Percentiles rank a stretch among this genome's conserved stretches.
Evolutionary conservation across 495 filamentous ascomycete species (phyloP).

Genomic region (Talaromyces trachyspermus): DNA sequence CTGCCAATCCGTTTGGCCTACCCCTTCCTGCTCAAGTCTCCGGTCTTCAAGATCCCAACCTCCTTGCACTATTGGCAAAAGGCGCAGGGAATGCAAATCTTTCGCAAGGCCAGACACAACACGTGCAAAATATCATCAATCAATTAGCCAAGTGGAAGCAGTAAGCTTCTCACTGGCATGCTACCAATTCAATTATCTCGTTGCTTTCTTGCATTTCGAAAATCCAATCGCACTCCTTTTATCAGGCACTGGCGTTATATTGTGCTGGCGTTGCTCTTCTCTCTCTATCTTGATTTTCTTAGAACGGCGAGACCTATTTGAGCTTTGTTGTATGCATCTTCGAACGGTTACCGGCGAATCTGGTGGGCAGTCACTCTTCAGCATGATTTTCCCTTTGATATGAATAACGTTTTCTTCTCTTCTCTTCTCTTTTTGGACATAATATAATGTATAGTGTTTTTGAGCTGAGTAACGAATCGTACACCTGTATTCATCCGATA

Average conservation of each 20-base stretch:
- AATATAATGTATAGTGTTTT: too few species aligned
- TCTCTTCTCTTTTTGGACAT: constrained; percentile 18
- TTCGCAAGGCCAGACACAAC: constrained; percentile 31
- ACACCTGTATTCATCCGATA: too few species aligned
- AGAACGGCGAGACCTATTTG: too few species aligned
- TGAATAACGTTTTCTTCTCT: constrained; percentile 12
- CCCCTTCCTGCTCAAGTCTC: constrained; percentile 27
- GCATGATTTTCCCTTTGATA: constrained; percentile 19
- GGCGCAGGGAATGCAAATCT: constrained; percentile 31
- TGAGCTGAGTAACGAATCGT: too few species aligned
- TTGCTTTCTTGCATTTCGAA: not conserved
- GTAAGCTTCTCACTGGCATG: too few species aligned
- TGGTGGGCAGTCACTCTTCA: not conserved
- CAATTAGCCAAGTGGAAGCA: constrained; percentile 55
- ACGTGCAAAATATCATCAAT: constrained; percentile 56
- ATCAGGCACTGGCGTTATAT: constrained; percentile 7
- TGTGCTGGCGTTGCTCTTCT: not conserved
- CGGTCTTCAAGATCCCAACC: constrained; percentile 27
- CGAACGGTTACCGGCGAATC: constrained; percentile 1
- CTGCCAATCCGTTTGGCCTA: constrained; percentile 29
- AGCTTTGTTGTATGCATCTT: too few species aligned
- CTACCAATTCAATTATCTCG: not conserved
- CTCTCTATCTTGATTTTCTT: not conserved
- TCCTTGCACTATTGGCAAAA: constrained; percentile 40
- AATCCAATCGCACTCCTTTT: too few species aligned